A percentile compares a stretch with the other conserved stretches of the same genome.
Conservation (phyloP, 1,284 basidiomycete species). For the Coniferiporia weirii region DNA sequence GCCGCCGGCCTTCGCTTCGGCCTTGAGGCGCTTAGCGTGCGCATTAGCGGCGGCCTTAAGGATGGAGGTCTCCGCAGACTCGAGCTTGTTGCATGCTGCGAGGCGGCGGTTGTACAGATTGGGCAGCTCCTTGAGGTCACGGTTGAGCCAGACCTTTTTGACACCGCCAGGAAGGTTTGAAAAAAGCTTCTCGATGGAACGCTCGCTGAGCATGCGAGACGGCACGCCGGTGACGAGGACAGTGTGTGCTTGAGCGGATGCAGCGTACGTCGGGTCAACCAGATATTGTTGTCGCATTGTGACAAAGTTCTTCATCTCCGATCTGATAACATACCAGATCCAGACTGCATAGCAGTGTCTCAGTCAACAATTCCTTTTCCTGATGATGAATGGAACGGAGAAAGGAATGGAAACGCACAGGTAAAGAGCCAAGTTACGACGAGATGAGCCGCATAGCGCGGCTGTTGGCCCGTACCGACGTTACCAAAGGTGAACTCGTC, state of each 20-base stretch:
- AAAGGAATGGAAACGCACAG: constrained; percentile 43
- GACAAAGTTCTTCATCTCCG: constrained; percentile 80
- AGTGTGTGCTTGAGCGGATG: constrained; percentile 79
- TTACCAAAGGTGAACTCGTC: constrained; percentile 82
- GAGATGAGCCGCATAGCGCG: constrained; percentile 75
- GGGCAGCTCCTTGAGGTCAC: constrained; percentile 80
- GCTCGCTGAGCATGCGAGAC: constrained; percentile 60
- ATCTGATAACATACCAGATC: constrained; percentile 79
- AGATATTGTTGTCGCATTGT: constrained; percentile 82
- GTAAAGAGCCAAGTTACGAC: constrained; percentile 74
- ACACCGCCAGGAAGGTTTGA: constrained; percentile 79
- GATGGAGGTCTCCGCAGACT: constrained; percentile 79
- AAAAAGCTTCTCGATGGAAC: constrained; percentile 65
- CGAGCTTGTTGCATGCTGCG: constrained; percentile 73
- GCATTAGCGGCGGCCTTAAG: constrained; percentile 72
- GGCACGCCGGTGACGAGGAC: constrained; percentile 91
- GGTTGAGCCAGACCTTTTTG: constrained; percentile 86
- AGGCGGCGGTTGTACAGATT: constrained; percentile 77
- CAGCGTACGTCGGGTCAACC: constrained; percentile 66
- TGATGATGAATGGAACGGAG: not conserved
- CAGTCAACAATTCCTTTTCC: not conserved
- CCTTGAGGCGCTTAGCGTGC: constrained; percentile 41
- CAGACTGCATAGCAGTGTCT: constrained; percentile 46
- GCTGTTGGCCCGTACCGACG: constrained; percentile 44
- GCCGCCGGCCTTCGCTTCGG: constrained; percentile 42